Conservation (phyloP, 2,329 filamentous ascomycete species). For the Diaporthe longicolla region DNA sequence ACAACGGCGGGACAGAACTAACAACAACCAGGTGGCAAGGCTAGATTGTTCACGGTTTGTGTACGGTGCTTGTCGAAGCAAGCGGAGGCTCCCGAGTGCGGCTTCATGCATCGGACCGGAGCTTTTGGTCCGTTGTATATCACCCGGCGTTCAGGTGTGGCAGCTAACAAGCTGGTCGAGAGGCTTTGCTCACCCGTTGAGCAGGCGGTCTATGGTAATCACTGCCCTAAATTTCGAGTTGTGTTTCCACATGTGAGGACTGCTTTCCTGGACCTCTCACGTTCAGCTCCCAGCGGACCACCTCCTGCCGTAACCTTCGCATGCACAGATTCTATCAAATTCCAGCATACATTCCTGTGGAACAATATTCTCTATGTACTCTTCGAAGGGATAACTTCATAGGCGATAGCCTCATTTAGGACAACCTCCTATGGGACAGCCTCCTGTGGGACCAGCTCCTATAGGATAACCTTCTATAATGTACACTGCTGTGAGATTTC, state of each 20-base stretch:
- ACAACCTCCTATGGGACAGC: not conserved
- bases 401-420: no score
- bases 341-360: not conserved
- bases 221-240: not conserved
- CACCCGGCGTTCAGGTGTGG: not conserved
- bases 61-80: not conserved
- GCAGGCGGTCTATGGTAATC: not conserved
- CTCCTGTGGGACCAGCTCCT: no score
- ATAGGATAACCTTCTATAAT: no score
- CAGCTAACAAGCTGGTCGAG: not conserved
- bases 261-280: not conserved
- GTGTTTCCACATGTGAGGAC: not conserved
- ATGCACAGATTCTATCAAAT: no score
- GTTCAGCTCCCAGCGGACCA: not conserved
- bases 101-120: not conserved
- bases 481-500: no score
- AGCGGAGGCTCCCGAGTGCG: not conserved
- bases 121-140: constrained; percentile 13
- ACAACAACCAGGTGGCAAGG: not conserved
- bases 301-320: not conserved
- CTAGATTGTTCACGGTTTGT: not conserved
- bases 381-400: not conserved
- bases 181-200: not conserved
- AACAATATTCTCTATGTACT: not conserved
- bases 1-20: not conserved